Percentiles rank a stretch among this genome's conserved stretches.
phyloP scores from a whole-genome alignment of 805 yeast genomes.

The Candida nemodendra region DNA sequence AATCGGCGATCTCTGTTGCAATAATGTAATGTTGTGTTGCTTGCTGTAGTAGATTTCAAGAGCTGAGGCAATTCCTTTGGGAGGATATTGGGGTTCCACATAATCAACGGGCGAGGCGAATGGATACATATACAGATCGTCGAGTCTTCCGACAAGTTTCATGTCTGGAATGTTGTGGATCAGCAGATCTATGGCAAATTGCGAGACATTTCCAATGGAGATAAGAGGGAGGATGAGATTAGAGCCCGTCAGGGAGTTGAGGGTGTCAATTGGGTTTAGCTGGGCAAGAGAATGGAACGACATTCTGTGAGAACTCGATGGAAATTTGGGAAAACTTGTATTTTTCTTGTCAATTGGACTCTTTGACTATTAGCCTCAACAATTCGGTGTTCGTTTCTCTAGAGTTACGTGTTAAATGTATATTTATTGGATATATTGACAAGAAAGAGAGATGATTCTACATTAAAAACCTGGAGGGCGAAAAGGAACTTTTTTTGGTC shows the following conservation, averaged over 20 bases:
- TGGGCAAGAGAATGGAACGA: constrained; percentile 25
- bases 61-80: constrained; percentile 43
- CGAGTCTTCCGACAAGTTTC: constrained; percentile 51
- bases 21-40: constrained; percentile 44
- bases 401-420: too few relatives aligned
- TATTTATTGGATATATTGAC: too few relatives aligned
- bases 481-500: too few relatives aligned
- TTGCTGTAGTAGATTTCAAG: constrained; percentile 60
- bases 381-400: too few relatives aligned
- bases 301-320: constrained; percentile 20
- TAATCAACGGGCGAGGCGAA: constrained; percentile 79
- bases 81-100: constrained; percentile 30
- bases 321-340: too few relatives aligned
- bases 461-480: too few relatives aligned
- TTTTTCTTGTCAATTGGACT: too few relatives aligned
- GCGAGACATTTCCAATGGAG: constrained; percentile 89
- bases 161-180: constrained; percentile 57
- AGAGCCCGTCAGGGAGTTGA: constrained; percentile 29
- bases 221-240: constrained; percentile 74
- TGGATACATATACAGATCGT: constrained; percentile 67
- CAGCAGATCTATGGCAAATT: constrained; percentile 70
- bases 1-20: constrained; percentile 84
- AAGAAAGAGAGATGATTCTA: too few relatives aligned
- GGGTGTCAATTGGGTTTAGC: constrained; percentile 22
- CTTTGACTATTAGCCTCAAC: too few relatives aligned